Conservation (phyloP, 2,329 filamentous ascomycete genomes). For the Talaromyces pinophilus region DNA sequence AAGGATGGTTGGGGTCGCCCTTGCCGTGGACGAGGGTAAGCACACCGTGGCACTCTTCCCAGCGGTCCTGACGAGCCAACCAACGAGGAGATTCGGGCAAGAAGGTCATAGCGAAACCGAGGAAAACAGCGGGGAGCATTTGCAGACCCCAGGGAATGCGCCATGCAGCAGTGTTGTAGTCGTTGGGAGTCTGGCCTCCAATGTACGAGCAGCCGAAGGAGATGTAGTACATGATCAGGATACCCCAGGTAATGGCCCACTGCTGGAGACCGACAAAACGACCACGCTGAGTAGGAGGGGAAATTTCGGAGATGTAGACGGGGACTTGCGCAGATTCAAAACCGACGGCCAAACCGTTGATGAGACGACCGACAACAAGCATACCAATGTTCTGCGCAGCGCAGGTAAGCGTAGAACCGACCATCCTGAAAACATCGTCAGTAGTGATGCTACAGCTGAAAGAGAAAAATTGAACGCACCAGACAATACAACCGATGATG, state of each 20-base stretch:
- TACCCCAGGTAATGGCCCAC: slow-evolving; percentile 71
- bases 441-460: neutral
- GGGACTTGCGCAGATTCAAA: slow-evolving; percentile 72
- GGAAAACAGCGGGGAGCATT: slow-evolving; percentile 60
- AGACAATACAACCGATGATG: slow-evolving; percentile 55
- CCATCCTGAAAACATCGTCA: slow-evolving; percentile 25
- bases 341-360: slow-evolving; percentile 72
- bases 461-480: slow-evolving; percentile 36
- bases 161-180: slow-evolving; percentile 55
- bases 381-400: slow-evolving; percentile 67
- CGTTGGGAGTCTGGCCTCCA: slow-evolving; percentile 39
- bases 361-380: slow-evolving; percentile 69
- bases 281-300: slow-evolving; percentile 56
- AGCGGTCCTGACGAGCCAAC: slow-evolving; percentile 63
- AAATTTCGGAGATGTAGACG: slow-evolving; percentile 69
- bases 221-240: slow-evolving; percentile 42
- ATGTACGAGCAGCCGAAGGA: slow-evolving; percentile 64
- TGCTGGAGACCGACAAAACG: slow-evolving; percentile 73
- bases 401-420: slow-evolving; percentile 62
- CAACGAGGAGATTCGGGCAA: slow-evolving; percentile 63
- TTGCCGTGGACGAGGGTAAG: slow-evolving; percentile 62
- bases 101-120: slow-evolving; percentile 57
- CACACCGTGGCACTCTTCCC: slow-evolving; percentile 55
- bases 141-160: slow-evolving; percentile 66
- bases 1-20: slow-evolving; percentile 64